Evolutionary conservation across 139 green algal species (phyloP).

Genomic region (Micromonas pusilla): DNA sequence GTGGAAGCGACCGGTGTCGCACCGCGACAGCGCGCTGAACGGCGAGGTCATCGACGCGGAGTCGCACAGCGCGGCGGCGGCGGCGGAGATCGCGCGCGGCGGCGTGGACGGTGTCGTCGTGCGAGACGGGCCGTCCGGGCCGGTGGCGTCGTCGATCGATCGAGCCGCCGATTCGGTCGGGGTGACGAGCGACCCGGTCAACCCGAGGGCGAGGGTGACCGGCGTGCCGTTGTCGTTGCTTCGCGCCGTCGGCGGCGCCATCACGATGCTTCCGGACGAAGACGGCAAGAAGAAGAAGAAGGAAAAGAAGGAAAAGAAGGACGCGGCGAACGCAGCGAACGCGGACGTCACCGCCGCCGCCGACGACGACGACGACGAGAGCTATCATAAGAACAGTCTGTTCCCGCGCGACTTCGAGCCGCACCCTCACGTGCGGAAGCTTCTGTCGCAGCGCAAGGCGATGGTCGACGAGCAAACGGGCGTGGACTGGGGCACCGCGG

Average conservation of each 20-base stretch:
- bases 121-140: constrained; percentile 41
- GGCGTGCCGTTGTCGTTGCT: constrained; percentile 53
- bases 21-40: not conserved
- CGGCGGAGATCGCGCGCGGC: constrained; percentile 55
- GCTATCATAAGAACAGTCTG: not conserved
- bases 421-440: constrained; percentile 75
- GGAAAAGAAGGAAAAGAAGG: not conserved
- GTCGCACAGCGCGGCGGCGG: constrained; percentile 57
- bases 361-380: not conserved
- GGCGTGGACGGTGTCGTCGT: constrained; percentile 61
- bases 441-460: constrained; percentile 71
- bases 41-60: constrained; percentile 54
- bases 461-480: constrained; percentile 54
- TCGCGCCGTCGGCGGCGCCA: constrained; percentile 60
- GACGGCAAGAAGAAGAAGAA: not conserved
- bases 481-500: constrained; percentile 26
- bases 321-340: not conserved
- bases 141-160: not conserved
- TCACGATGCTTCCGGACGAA: constrained; percentile 57
- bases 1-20: not conserved
- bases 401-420: constrained; percentile 64
- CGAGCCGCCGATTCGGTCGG: too few species aligned
- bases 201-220: constrained; percentile 81
- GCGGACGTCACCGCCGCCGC: not conserved
- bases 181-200: not conserved